phyloP scores from a whole-genome alignment of 768 basidiomycete species.

The Mycena galericulata region DNA sequence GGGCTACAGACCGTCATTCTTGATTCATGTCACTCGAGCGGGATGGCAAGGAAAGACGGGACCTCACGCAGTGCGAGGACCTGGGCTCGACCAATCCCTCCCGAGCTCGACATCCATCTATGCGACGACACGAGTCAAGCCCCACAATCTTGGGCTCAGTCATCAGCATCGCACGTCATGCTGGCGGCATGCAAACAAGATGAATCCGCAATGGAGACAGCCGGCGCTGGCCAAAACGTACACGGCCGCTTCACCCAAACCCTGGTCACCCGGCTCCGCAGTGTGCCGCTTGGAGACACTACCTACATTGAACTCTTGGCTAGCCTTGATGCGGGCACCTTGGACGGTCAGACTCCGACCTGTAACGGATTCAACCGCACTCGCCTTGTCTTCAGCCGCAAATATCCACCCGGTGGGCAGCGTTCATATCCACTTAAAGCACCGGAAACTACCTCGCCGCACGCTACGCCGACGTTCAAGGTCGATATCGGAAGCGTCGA shows the following conservation, averaged over 20 bases:
- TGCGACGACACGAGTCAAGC: background rate
- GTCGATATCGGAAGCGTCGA: background rate
- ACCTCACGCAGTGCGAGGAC: background rate
- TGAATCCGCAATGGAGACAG: slow-evolving; percentile 7
- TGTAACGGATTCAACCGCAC: background rate
- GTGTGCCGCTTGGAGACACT: background rate
- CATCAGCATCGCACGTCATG: slow-evolving; percentile 11
- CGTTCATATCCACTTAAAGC: background rate
- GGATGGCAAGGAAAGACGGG: background rate
- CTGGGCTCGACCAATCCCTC: background rate
- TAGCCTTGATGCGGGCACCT: background rate
- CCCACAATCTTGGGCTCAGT: background rate
- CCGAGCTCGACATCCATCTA: background rate
- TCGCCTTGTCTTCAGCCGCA: slow-evolving; percentile 3
- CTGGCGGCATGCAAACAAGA: slow-evolving; percentile 21
- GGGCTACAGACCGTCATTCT: slow-evolving; percentile 4
- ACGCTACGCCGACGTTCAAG: background rate
- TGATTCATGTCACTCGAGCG: slow-evolving; percentile 12
- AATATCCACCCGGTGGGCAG: background rate
- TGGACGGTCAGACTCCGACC: slow-evolving; percentile 3
- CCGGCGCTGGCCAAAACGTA: background rate
- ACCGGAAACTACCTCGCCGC: background rate
- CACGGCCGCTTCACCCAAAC: slow-evolving; percentile 13
- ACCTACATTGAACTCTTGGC: slow-evolving; percentile 1
- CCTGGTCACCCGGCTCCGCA: background rate